These are phyloP conservation scores for Diaporthe caulivora DNA, from an alignment of 2,329 filamentous ascomycete species.

Conservation along the genomic window DNA sequence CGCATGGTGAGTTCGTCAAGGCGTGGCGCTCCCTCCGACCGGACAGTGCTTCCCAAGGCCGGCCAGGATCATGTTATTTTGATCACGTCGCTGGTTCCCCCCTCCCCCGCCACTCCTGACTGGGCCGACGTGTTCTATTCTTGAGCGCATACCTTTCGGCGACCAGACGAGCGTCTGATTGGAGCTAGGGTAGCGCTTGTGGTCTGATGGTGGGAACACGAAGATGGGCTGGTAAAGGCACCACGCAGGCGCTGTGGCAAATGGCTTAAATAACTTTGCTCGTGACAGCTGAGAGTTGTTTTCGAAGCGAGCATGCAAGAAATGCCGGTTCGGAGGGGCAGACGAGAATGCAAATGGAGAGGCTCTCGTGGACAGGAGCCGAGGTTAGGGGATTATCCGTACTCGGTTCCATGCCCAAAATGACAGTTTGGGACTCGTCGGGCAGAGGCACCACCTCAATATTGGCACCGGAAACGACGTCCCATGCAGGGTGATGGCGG, in stretches of 20 bases:
- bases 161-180: constrained; percentile 20
- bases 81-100: not conserved
- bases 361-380: not conserved
- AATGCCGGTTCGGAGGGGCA: not conserved
- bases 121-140: constrained; percentile 11
- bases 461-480: constrained; percentile 17
- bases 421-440: not conserved
- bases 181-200: not conserved
- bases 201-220: constrained; percentile 1
- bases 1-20: not conserved
- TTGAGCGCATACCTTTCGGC: constrained; percentile 22
- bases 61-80: not conserved
- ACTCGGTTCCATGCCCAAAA: constrained; percentile 6
- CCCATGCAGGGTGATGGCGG: constrained; percentile 30
- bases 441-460: constrained; percentile 22
- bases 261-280: not conserved
- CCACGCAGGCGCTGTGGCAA: not conserved
- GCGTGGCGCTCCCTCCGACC: not conserved
- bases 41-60: not conserved
- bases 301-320: not conserved
- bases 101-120: not conserved
- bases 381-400: not conserved
- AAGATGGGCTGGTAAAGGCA: not conserved
- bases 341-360: not conserved
- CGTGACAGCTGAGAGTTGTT: not conserved